These are phyloP conservation scores for Malus asiatica DNA, from an alignment of 306 rosid species.

Conservation along the genomic window DNA sequence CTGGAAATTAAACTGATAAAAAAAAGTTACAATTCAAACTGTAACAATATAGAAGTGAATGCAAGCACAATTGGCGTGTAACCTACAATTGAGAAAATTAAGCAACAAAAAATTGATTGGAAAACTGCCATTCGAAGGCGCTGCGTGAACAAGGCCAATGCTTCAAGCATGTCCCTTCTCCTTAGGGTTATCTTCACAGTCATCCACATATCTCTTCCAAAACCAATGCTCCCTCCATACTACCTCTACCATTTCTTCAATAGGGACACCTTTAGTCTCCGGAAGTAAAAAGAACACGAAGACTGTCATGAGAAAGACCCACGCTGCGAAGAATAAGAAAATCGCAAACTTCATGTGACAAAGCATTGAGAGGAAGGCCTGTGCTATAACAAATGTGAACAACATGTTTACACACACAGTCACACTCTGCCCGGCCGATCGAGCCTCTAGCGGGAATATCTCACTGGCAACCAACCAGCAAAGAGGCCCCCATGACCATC, in stretches of 20 bases:
- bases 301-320: slow-evolving; percentile 34
- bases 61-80: not conserved
- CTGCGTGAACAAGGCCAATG: not conserved
- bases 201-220: slow-evolving; percentile 45
- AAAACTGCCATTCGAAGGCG: not conserved
- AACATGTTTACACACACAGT: slow-evolving; percentile 52
- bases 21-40: not conserved
- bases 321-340: slow-evolving; percentile 48
- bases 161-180: not conserved
- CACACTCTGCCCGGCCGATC: slow-evolving; percentile 59
- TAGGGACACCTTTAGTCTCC: slow-evolving; percentile 52
- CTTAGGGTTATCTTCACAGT: not conserved
- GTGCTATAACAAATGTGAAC: slow-evolving; percentile 57
- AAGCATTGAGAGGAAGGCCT: slow-evolving; percentile 51
- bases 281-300: slow-evolving; percentile 37
- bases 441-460: slow-evolving; percentile 48
- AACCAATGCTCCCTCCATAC: slow-evolving; percentile 55
- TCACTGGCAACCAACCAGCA: slow-evolving; percentile 75
- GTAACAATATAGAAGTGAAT: not conserved
- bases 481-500: slow-evolving; percentile 76
- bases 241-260: slow-evolving; percentile 52
- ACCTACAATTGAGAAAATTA: not conserved
- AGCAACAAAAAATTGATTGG: not conserved
- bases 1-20: not conserved
- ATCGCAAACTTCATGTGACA: slow-evolving; percentile 46